Base-by-base conservation (phyloP, 2,329 filamentous ascomycete genomes). In the Golovinomyces cichoracearum region DNA sequence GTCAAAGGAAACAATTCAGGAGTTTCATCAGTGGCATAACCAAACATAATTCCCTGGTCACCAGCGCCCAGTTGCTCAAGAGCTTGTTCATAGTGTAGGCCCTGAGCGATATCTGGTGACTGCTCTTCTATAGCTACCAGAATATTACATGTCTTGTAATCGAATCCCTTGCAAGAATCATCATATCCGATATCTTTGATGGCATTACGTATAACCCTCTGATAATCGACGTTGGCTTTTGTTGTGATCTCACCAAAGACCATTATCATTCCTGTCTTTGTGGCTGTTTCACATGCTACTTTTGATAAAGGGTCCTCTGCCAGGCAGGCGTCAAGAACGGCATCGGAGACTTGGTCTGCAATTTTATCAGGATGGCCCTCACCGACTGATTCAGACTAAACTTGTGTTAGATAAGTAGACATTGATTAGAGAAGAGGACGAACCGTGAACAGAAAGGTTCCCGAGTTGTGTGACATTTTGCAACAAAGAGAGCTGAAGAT, bases 1-100 rank as follows among this genome's bases (percentile, higher is more conserved):
- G 88, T 95, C 62, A 98, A 73, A 57, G 90, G 90, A 65, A 95
- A 83, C 60, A 93, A 76, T 72, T 98, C 90, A 53, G 88, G 86
- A 61, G 90, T 95, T 76, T 98, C 90, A 63, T 98, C 90, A 62
- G 90, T 93, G 66, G 90, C 90, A 75, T 98, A 98, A 62, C 90
- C 90, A 69, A 98, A 98, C 90, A 98, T 98, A 74, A 98, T 94
- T 74, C 90, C 90, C 74, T 98, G 90, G 70, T 98, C 90, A 80
- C 90, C 90, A 54, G 90, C 90, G 68, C 90, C 90, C 56, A 98
- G 80, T 70, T 93, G 80, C 78, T 98, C 90, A 46, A 98, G 80
- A 58, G 84, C 85, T 73, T 94, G 76, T 57, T 98, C 90, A 67
- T 93, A 93, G 74, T 95, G 84, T 50, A 98, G 83, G 74, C 90